phyloP scores from a whole-genome alignment of 2,329 filamentous ascomycete genomes.

The Colletotrichum karsti region DNA sequence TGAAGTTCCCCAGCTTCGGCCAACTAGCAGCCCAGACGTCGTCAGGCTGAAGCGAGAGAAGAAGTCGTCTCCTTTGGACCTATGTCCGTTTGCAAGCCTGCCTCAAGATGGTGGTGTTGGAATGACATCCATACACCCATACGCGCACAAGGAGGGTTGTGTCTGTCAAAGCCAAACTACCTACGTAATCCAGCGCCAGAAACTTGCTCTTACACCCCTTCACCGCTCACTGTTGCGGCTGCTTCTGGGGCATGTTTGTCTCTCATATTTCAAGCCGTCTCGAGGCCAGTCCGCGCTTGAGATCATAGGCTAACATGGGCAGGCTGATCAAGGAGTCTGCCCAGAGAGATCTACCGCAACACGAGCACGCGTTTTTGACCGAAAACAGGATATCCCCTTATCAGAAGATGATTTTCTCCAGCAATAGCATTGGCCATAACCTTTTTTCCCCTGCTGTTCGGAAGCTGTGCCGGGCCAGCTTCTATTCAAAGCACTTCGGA shows the following conservation, averaged over 20 bases:
- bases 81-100: slow-evolving; percentile 11
- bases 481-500: slow-evolving; percentile 17
- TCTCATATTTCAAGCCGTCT: neutral
- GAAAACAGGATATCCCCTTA: slow-evolving; percentile 4
- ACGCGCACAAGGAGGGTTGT: neutral
- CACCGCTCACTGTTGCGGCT: neutral
- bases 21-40: slow-evolving; percentile 2
- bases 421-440: neutral
- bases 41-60: neutral
- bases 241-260: neutral
- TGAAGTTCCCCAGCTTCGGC: neutral
- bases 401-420: neutral
- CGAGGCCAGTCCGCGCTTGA: neutral
- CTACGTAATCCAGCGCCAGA: neutral
- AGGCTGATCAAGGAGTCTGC: neutral
- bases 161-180: neutral
- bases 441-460: neutral
- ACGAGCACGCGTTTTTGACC: neutral
- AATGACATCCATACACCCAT: slow-evolving; percentile 1
- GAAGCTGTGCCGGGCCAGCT: neutral
- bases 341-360: slow-evolving; percentile 16
- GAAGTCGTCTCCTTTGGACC: neutral
- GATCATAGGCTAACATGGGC: neutral
- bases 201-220: neutral
- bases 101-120: neutral